Base-by-base conservation (phyloP, 2,329 filamentous ascomycete genomes). In the Penicillium sp. region DNA sequence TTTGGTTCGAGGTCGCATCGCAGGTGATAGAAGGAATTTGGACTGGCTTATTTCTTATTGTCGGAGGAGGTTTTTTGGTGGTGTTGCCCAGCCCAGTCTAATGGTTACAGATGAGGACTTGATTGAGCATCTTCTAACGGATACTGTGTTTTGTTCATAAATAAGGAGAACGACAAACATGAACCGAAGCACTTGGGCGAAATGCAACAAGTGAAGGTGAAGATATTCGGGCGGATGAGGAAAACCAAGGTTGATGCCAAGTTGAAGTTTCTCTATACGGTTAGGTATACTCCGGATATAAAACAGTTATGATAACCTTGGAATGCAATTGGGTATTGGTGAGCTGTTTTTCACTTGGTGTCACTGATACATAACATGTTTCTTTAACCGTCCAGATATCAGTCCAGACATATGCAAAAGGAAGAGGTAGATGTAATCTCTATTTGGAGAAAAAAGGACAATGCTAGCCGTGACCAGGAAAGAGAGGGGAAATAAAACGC, bases 401-500 rank as follows among this genome's bases (percentile, higher is more conserved):
- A 24, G 24, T 44, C 19, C 21, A 22, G 39, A 33, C 37, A 29
- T 39, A 52, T 52, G 42, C 49, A 44, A 52, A 43, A n/a, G 13
- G 49, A 14, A 31, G 37, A 52, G 16, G 37, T 22, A 33, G 11
- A 31, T 44, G 44, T 51, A 52, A 33, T 49, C 48, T 49, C 21
- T 49, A 27, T 26, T 49, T 39, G 21, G 37, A 22, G 22, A 27
- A 26, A 14, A 49, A 19, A 10, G 16, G 26, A 49, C 33, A 49
- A 24, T 49, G 48, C 48, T 49, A 49, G 37, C 33, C 19, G 37
- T 49, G 47, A 37, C 19, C 31, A 37, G 47, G 31, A 49, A 37
- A 14, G 21, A 14, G 21, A 42, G 22, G 33, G 10, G 24, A 46
- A 46, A 54, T 60, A 42, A 61, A 60, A 65, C 50, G 47, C 59